Conservation (phyloP, 768 basidiomycete species). For the Pleurotus giganteus region DNA sequence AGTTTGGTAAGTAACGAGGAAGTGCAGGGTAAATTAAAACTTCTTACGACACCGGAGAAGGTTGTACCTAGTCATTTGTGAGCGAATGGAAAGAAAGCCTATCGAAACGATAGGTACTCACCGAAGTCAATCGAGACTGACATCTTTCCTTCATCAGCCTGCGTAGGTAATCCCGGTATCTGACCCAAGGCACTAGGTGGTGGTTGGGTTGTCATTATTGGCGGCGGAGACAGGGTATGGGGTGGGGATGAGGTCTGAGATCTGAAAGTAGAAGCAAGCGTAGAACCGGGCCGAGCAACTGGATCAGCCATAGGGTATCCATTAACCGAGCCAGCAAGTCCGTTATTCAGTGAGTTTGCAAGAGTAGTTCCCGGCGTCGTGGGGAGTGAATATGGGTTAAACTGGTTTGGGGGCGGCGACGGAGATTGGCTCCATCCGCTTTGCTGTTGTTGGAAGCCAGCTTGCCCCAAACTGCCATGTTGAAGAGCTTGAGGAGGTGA, state of each 20-base stretch:
- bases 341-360: conserved; percentile 17
- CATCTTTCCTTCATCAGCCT: conserved; percentile 69
- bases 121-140: conserved; percentile 85
- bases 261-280: conserved; percentile 18
- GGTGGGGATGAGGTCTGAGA: conserved; percentile 20
- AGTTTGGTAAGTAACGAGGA: conserved; percentile 10
- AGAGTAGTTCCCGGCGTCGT: conserved; percentile 11
- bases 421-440: conserved; percentile 33
- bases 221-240: conserved; percentile 20
- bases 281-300: conserved; percentile 29
- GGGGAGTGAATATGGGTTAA: conserved; percentile 17
- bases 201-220: conserved; percentile 19
- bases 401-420: conserved; percentile 31
- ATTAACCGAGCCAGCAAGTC: conserved; percentile 25
- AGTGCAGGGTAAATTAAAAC: not conserved
- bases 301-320: conserved; percentile 24
- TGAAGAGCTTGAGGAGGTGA: conserved; percentile 39
- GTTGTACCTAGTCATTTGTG: conserved; percentile 60
- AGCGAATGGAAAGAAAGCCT: not conserved
- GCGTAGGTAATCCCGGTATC: conserved; percentile 17
- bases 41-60: conserved; percentile 81
- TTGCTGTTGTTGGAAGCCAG: conserved; percentile 22
- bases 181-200: conserved; percentile 14
- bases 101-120: conserved; percentile 27
- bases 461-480: conserved; percentile 18